Conservation (phyloP, 164 flowering plant genomes). For the Vitis riparia region DNA sequence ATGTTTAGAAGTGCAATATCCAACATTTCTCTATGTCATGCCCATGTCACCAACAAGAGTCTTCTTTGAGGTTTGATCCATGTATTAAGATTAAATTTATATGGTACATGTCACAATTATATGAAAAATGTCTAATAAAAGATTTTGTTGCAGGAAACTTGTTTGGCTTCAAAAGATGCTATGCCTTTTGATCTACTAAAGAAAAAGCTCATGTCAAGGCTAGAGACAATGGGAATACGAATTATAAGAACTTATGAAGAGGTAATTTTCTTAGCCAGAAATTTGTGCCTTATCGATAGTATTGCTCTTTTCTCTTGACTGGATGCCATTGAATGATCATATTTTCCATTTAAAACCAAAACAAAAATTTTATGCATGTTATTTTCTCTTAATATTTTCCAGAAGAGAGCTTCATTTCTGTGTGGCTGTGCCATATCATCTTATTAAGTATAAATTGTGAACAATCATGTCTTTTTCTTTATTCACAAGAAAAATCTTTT, state of each 20-base stretch:
- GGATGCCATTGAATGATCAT: too few relatives aligned
- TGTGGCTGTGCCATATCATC: background rate
- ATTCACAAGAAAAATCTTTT: too few relatives aligned
- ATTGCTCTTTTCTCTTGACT: too few relatives aligned
- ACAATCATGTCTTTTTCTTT: too few relatives aligned
- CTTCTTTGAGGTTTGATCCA: constrained; percentile 79
- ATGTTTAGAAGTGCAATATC: constrained; percentile 59
- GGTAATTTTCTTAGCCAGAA: constrained; percentile 37
- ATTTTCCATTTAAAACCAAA: too few relatives aligned
- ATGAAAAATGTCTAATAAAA: background rate
- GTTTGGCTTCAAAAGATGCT: constrained; percentile 89
- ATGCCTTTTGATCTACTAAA: constrained; percentile 88
- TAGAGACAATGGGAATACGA: constrained; percentile 79
- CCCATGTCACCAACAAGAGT: constrained; percentile 89
- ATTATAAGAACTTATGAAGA: constrained; percentile 81
- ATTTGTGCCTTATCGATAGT: background rate
- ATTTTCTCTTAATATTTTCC: too few relatives aligned
- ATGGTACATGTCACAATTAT: background rate
- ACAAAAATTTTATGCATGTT: too few relatives aligned
- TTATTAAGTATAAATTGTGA: background rate
- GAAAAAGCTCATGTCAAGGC: constrained; percentile 72
- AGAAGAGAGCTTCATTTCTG: too few relatives aligned
- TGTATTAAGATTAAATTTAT: background rate
- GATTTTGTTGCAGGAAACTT: constrained; percentile 77
- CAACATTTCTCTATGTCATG: constrained; percentile 96